Conservation (phyloP, 2,329 filamentous ascomycete genomes). For the Lecanicillium sp. region DNA sequence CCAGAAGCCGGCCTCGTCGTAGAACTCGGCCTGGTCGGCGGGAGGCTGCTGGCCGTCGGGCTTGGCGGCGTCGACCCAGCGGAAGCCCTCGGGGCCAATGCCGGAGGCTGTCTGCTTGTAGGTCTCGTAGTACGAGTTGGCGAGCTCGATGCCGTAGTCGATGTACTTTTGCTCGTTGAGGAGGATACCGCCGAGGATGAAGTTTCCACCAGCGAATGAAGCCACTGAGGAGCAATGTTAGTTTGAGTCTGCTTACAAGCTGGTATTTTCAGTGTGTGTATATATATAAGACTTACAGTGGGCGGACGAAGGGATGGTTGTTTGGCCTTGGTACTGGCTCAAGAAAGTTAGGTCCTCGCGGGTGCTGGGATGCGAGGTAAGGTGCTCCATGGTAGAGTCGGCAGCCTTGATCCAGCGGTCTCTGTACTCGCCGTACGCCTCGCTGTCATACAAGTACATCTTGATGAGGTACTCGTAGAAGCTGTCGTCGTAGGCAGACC, state of each 20-base stretch:
- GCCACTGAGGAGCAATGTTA: conserved; percentile 55
- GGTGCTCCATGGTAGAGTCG: conserved; percentile 64
- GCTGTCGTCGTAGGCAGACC: conserved; percentile 67
- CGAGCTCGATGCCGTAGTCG: conserved; percentile 64
- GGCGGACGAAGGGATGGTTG: conserved; percentile 35
- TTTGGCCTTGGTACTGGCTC: conserved; percentile 42
- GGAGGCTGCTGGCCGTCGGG: conserved; percentile 58
- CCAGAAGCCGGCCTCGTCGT: conserved; percentile 62
- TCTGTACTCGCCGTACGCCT: conserved; percentile 54
- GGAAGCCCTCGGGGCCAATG: conserved; percentile 69
- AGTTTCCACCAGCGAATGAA: conserved; percentile 79
- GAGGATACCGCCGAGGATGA: conserved; percentile 70
- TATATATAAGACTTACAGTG: conserved; percentile 51
- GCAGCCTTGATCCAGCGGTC: conserved; percentile 70
- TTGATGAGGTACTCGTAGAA: conserved; percentile 76
- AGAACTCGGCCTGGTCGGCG: conserved; percentile 56
- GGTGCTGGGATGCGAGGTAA: conserved; percentile 58
- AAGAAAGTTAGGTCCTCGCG: conserved; percentile 67
- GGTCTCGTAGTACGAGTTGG: conserved; percentile 64
- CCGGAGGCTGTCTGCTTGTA: conserved; percentile 60
- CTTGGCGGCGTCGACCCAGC: conserved; percentile 44
- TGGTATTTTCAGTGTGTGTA: conserved; percentile 53
- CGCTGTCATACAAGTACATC: conserved; percentile 74
- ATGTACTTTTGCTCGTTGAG: conserved; percentile 59
- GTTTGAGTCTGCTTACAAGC: too few relatives aligned